Evolutionary conservation across 306 rosid genomes (phyloP).

Genomic region (Citrullus mucosospermus): DNA sequence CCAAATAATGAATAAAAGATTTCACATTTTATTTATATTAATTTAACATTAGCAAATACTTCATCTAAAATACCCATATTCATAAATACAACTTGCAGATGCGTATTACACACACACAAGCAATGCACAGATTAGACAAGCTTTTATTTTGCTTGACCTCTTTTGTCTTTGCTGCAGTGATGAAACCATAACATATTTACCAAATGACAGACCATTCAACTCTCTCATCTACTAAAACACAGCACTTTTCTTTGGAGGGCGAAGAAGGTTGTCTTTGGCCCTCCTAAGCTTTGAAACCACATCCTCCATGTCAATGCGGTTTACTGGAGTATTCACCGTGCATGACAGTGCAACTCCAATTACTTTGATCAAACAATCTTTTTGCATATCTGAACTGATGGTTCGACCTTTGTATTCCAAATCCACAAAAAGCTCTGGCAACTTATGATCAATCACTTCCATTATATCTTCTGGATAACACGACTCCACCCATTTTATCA

Average conservation of each 20-base stretch:
- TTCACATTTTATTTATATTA: not conserved
- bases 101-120: not conserved
- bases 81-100: not conserved
- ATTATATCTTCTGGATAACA: constrained; percentile 19
- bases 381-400: not conserved
- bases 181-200: not conserved
- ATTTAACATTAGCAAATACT: not conserved
- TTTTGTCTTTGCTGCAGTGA: not conserved
- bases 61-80: not conserved
- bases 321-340: constrained; percentile 28
- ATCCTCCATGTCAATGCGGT: constrained; percentile 34
- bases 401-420: not conserved
- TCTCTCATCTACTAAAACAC: not conserved
- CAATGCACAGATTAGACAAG: not conserved
- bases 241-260: not conserved
- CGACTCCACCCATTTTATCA: constrained; percentile 45
- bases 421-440: constrained; percentile 6
- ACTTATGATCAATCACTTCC: constrained; percentile 37
- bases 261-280: constrained; percentile 6
- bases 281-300: constrained; percentile 30
- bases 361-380: constrained; percentile 24
- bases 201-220: not conserved
- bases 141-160: not conserved
- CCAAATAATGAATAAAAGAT: not conserved
- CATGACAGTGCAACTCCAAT: constrained; percentile 47